Percentiles rank a stretch among this genome's conserved stretches.
phyloP scores from a whole-genome alignment of 108 stramenopile species.

The Cyclotella cryptica region DNA sequence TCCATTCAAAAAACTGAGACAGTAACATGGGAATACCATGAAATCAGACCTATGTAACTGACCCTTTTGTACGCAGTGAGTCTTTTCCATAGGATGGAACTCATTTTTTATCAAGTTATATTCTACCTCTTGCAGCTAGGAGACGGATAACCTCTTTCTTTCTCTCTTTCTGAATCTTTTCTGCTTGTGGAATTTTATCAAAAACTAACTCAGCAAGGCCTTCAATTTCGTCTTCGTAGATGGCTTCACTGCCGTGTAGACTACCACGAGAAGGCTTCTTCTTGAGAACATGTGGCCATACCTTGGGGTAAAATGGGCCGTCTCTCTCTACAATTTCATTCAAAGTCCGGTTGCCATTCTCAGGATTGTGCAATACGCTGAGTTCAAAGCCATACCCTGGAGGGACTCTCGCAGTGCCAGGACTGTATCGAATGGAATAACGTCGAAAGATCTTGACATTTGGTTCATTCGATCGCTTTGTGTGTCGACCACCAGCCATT shows the following conservation, averaged over 20 bases:
- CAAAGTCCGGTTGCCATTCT: conserved; percentile 74
- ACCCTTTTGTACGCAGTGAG: not conserved
- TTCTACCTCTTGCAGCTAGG: conserved; percentile 14
- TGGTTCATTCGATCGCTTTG: not conserved
- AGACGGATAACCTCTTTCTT: conserved; percentile 43
- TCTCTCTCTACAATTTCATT: conserved; percentile 58
- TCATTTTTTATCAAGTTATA: not conserved
- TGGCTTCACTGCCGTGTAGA: too few relatives aligned
- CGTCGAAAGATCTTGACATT: conserved; percentile 64
- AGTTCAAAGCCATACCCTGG: conserved; percentile 73
- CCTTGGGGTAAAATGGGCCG: conserved; percentile 84
- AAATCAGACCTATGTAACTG: too few relatives aligned
- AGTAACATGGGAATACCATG: too few relatives aligned
- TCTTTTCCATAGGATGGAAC: not conserved
- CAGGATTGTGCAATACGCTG: conserved; percentile 62
- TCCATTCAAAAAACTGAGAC: too few relatives aligned
- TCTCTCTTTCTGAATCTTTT: conserved; percentile 38
- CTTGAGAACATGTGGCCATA: conserved; percentile 59
- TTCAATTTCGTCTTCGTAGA: conserved; percentile 27
- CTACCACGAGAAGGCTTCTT: not conserved
- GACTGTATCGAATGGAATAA: conserved; percentile 79
- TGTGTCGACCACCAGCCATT: not conserved
- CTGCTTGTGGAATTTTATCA: conserved; percentile 43
- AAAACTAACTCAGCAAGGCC: conserved; percentile 38
- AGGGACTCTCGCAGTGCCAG: conserved; percentile 70